Evolutionary conservation across 805 yeast species (phyloP).

Genomic region (Tanozyma kutaoensis): DNA sequence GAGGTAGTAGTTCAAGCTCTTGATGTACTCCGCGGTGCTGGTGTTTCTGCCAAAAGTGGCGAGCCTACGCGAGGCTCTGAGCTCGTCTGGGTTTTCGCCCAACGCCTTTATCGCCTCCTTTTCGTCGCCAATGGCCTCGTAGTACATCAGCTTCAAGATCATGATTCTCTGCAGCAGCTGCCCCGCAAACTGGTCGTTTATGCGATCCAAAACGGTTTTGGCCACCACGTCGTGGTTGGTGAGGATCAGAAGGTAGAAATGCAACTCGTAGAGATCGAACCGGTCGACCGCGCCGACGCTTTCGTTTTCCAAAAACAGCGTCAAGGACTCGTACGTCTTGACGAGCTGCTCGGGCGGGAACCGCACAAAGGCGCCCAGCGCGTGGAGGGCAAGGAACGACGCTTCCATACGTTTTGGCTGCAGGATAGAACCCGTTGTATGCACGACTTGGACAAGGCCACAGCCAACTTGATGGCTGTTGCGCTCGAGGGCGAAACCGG

Average conservation of each 20-base stretch:
- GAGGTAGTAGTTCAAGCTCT: conserved; percentile 38
- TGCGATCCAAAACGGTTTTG: conserved; percentile 43
- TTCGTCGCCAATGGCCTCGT: conserved; percentile 37
- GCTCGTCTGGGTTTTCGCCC: conserved; percentile 19
- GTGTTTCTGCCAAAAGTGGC: conserved; percentile 16
- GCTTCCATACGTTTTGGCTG: too few relatives aligned
- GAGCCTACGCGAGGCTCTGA: conserved; percentile 21
- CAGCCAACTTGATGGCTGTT: too few relatives aligned
- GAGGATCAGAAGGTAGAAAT: conserved; percentile 49
- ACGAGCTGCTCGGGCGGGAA: conserved; percentile 32
- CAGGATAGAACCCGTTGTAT: too few relatives aligned
- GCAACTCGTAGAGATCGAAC: conserved; percentile 53
- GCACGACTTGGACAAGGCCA: too few relatives aligned
- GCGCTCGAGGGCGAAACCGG: conserved; percentile 22
- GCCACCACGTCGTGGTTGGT: conserved; percentile 65
- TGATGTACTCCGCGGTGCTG: conserved; percentile 28
- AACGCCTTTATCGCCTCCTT: conserved; percentile 14
- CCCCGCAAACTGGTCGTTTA: conserved; percentile 58
- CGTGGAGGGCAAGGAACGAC: conserved; percentile 34
- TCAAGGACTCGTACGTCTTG: conserved; percentile 26
- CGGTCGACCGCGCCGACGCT: conserved; percentile 31
- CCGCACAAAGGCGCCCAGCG: conserved; percentile 35
- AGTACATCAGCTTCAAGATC: conserved; percentile 38
- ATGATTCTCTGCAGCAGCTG: conserved; percentile 41
- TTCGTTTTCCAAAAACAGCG: conserved; percentile 14